Percentiles rank a stretch among this genome's conserved stretches.
phyloP scores from a whole-genome alignment of 306 rosid genomes.

The Rosa lucieae region DNA sequence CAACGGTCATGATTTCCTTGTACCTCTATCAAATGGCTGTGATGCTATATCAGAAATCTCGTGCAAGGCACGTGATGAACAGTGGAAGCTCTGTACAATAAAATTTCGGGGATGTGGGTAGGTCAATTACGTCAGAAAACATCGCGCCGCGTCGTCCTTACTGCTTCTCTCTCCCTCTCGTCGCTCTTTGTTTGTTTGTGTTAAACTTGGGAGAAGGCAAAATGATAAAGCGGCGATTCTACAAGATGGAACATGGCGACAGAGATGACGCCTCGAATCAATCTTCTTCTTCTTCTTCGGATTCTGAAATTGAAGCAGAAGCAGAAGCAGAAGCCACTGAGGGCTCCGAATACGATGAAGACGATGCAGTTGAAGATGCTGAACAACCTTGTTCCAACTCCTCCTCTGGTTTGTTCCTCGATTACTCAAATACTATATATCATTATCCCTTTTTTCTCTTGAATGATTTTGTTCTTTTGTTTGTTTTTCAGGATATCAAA shows the following conservation, averaged over 20 bases:
- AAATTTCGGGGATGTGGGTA: too few species aligned
- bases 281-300: slow-evolving; percentile 61
- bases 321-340: slow-evolving; percentile 17
- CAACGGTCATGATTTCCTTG: too few species aligned
- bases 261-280: slow-evolving; percentile 52
- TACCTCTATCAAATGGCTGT: too few species aligned
- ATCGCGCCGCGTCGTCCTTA: too few species aligned
- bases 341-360: not conserved
- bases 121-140: too few species aligned
- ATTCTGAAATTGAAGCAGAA: slow-evolving; percentile 35
- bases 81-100: too few species aligned
- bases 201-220: not conserved
- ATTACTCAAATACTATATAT: not conserved
- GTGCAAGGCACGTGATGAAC: too few species aligned
- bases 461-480: not conserved
- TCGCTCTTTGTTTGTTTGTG: too few species aligned
- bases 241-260: slow-evolving; percentile 62
- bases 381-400: slow-evolving; percentile 38
- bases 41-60: too few species aligned
- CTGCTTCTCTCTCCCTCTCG: too few species aligned
- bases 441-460: not conserved
- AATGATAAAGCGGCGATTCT: slow-evolving; percentile 89
- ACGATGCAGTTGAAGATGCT: slow-evolving; percentile 19
- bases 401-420: slow-evolving; percentile 58
- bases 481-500: slow-evolving; percentile 49